Evolutionary conservation across 1,284 basidiomycete genomes (phyloP).

Genomic region (Cryptococcus sp.): DNA sequence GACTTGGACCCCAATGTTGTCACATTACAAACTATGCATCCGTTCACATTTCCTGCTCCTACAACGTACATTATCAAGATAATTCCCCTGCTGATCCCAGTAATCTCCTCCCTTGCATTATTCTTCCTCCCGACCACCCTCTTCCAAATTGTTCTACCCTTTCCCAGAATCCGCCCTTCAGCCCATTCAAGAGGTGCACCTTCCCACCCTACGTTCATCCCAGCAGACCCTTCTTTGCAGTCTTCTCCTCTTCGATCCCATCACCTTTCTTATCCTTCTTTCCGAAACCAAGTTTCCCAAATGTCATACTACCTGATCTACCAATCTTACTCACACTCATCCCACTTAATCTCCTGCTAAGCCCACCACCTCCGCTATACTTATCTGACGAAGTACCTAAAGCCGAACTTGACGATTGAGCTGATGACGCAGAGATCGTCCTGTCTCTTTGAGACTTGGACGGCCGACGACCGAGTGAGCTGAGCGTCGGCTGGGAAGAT

Average conservation of each 20-base stretch:
- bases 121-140: not conserved
- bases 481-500: not conserved
- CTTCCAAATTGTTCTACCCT: no score
- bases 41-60: no score
- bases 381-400: constrained; percentile 1
- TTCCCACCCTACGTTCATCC: not conserved
- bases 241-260: constrained; percentile 3
- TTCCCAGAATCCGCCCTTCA: no score
- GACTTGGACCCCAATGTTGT: no score
- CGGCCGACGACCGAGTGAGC: constrained; percentile 8
- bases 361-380: constrained; percentile 22
- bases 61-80: no score
- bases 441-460: constrained; percentile 14
- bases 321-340: constrained; percentile 29
- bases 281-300: constrained; percentile 40
- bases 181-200: no score
- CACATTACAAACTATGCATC: no score
- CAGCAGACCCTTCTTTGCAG: not conserved
- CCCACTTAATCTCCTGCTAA: constrained; percentile 28
- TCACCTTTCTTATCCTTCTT: constrained; percentile 38
- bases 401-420: constrained; percentile 3
- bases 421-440: constrained; percentile 11
- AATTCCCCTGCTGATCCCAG: no score
- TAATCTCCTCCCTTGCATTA: not conserved
- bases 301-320: constrained; percentile 32